Evolutionary conservation across 805 yeast species (phyloP).

Genomic region (Ogataea glucozyma): DNA sequence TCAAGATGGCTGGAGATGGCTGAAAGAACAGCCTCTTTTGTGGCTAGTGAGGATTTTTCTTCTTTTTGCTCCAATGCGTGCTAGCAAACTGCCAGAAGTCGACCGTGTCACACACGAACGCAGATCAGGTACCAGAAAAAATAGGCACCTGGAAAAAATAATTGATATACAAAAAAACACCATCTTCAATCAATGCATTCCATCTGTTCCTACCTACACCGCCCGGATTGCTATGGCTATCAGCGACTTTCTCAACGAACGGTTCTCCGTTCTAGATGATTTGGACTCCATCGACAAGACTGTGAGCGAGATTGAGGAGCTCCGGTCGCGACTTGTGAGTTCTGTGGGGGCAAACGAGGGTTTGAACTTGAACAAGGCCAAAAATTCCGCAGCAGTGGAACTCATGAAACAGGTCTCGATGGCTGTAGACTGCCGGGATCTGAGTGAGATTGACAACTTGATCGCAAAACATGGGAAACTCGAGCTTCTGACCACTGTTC

Average conservation of each 20-base stretch:
- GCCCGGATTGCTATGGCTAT: slow-evolving; percentile 14
- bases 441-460: slow-evolving; percentile 16
- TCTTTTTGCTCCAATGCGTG: no score
- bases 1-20: no score
- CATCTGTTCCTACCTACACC: background rate
- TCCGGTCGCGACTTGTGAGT: slow-evolving; percentile 11
- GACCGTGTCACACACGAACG: background rate
- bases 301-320: slow-evolving; percentile 30
- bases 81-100: background rate
- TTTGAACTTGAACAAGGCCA: background rate
- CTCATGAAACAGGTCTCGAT: slow-evolving; percentile 1
- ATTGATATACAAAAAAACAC: background rate
- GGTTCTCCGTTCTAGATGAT: slow-evolving; percentile 39
- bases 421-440: slow-evolving; percentile 9
- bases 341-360: background rate
- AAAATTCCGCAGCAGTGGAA: slow-evolving; percentile 1
- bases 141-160: no score
- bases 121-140: background rate
- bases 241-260: slow-evolving; percentile 38
- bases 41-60: background rate
- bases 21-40: background rate
- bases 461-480: slow-evolving; percentile 21
- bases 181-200: background rate
- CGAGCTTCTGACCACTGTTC: slow-evolving; percentile 19
- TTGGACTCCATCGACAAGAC: slow-evolving; percentile 33